Evolutionary conservation across 768 basidiomycete species (phyloP).

Genomic region (Mrakia gelida): DNA sequence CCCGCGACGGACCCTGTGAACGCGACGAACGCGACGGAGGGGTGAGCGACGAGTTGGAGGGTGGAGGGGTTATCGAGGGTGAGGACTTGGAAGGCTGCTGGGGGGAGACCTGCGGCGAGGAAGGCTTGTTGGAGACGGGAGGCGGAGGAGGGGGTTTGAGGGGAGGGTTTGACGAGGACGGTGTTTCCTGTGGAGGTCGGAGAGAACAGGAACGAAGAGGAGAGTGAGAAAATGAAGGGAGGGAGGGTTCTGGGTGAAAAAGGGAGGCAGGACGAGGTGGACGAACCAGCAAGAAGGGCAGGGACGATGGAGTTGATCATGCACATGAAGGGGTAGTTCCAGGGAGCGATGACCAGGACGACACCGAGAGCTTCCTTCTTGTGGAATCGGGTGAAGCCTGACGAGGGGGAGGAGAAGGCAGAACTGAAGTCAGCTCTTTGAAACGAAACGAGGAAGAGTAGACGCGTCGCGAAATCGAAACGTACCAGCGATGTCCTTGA

Average conservation of each 20-base stretch:
- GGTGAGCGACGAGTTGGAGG: constrained; percentile 61
- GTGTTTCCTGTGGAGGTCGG: constrained; percentile 60
- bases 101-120: constrained; percentile 70
- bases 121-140: constrained; percentile 72
- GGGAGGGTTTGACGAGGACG: constrained; percentile 89
- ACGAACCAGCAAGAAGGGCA: constrained; percentile 63
- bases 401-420: neutral
- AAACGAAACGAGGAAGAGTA: neutral
- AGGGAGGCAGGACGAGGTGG: too few relatives aligned
- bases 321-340: constrained; percentile 77
- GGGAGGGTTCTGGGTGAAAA: neutral
- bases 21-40: constrained; percentile 68
- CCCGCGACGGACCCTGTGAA: constrained; percentile 87
- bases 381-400: constrained; percentile 75
- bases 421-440: neutral
- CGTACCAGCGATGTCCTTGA: constrained; percentile 53
- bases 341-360: constrained; percentile 79
- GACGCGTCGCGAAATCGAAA: neutral
- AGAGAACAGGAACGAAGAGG: too few relatives aligned
- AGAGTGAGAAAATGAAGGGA: too few relatives aligned
- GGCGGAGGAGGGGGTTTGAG: constrained; percentile 86
- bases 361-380: constrained; percentile 79
- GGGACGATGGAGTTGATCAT: constrained; percentile 90
- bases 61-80: constrained; percentile 47
- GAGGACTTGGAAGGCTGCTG: constrained; percentile 55